Evolutionary conservation across 306 rosid species (phyloP).

Genomic region (Cotoneaster glaucophyllus): DNA sequence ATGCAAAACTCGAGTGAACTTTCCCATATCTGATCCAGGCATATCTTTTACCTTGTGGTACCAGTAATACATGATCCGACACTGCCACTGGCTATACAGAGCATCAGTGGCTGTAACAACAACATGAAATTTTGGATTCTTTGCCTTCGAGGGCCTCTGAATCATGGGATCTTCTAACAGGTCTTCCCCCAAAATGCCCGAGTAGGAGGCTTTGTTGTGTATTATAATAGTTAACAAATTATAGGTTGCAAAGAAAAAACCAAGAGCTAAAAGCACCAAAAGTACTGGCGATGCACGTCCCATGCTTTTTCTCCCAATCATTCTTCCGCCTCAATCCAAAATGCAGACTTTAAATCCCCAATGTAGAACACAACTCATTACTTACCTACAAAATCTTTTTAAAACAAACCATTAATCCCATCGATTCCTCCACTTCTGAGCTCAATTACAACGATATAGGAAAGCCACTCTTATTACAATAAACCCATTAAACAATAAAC

Average conservation of each 20-base stretch:
- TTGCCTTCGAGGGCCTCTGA: constrained; percentile 13
- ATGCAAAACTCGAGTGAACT: constrained; percentile 72
- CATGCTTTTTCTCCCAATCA: constrained; percentile 61
- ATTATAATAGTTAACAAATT: constrained; percentile 55
- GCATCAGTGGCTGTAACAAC: constrained; percentile 88
- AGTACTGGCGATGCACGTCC: constrained; percentile 56
- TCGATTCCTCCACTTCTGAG: constrained; percentile 8
- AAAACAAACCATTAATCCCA: constrained; percentile 10
- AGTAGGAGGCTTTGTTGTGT: constrained; percentile 33
- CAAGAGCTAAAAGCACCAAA: constrained; percentile 56
- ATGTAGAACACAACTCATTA: constrained; percentile 21
- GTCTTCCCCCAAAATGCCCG: constrained; percentile 30
- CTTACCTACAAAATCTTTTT: constrained; percentile 12
- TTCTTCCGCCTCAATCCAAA: constrained; percentile 14
- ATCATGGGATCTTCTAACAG: constrained; percentile 19
- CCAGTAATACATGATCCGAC: constrained; percentile 92
- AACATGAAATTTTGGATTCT: constrained; percentile 53
- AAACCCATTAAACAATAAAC: not conserved
- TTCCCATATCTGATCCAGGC: constrained; percentile 92
- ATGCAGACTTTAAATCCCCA: constrained; percentile 12
- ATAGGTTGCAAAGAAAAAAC: constrained; percentile 64
- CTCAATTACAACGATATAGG: not conserved
- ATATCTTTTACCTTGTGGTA: constrained; percentile 64
- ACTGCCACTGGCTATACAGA: constrained; percentile 91
- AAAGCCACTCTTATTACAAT: not conserved